Evolutionary conservation across 2,329 filamentous ascomycete species (phyloP).

Genomic region (Fusarium floridanum): DNA sequence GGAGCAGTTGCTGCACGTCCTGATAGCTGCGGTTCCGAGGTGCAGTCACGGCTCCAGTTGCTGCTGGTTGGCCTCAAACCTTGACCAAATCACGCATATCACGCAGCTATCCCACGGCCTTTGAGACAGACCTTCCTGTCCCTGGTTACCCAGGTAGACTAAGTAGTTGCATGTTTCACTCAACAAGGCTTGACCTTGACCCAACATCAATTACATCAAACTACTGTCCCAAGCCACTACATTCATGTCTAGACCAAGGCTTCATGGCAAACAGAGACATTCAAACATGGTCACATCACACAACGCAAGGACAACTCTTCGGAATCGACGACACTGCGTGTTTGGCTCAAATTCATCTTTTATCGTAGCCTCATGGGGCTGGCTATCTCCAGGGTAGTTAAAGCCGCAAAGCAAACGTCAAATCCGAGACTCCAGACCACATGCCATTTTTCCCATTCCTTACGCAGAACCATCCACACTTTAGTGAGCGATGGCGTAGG

Average conservation of each 20-base stretch:
- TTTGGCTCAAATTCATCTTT: constrained; percentile 54
- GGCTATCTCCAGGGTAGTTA: constrained; percentile 53
- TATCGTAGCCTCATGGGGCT: constrained; percentile 52
- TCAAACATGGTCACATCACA: constrained; percentile 3
- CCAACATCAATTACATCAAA: not conserved
- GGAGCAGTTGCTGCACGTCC: not conserved
- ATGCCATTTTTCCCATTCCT: constrained; percentile 51
- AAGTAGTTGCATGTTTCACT: not conserved
- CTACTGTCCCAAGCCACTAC: not conserved
- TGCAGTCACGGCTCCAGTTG: constrained; percentile 1
- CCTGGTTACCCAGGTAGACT: too few relatives aligned
- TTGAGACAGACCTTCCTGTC: not conserved
- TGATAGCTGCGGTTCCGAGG: not conserved
- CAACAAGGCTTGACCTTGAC: not conserved
- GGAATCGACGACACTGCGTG: constrained; percentile 46
- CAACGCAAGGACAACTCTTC: constrained; percentile 5
- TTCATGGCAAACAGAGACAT: not conserved
- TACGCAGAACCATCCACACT: constrained; percentile 39
- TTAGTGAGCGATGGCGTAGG: constrained; percentile 68
- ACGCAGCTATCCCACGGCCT: not conserved
- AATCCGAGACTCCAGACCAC: constrained; percentile 57
- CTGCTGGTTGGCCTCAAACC: not conserved
- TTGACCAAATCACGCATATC: not conserved
- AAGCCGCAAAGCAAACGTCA: constrained; percentile 53
- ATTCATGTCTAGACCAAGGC: not conserved